A percentile compares a stretch with the other conserved stretches of the same genome.
These are phyloP conservation scores for Torulaspora delbrueckii DNA, from an alignment of 805 yeast genomes.

Conservation along the genomic window DNA sequence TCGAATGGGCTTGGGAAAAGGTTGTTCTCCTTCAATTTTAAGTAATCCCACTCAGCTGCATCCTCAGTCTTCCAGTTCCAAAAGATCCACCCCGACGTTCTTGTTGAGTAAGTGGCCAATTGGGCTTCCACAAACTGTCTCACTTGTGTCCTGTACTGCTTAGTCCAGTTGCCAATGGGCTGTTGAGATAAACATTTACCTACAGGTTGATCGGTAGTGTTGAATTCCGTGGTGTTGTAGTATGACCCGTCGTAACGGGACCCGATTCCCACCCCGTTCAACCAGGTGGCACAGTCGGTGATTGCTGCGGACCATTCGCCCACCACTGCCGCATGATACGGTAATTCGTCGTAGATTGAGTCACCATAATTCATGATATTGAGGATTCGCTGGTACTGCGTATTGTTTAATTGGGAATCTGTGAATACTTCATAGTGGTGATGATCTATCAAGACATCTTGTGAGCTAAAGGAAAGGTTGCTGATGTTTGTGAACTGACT, in stretches of 20 bases:
- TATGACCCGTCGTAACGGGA: conserved; percentile 54
- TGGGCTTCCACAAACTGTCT: conserved; percentile 59
- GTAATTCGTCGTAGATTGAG: conserved; percentile 33
- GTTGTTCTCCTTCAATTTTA: conserved; percentile 43
- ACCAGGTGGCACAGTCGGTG: conserved; percentile 66
- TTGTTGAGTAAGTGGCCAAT: conserved; percentile 45
- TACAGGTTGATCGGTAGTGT: conserved; percentile 15
- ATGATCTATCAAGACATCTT: conserved; percentile 72
- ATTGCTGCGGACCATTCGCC: conserved; percentile 73
- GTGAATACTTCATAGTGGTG: conserved; percentile 88
- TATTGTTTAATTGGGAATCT: conserved; percentile 49
- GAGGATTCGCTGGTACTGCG: conserved; percentile 33
- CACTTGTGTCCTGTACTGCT: conserved; percentile 40
- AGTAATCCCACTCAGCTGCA: conserved; percentile 64
- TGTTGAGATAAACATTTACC: conserved; percentile 44
- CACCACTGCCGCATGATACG: conserved; percentile 46
- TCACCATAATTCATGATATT: conserved; percentile 34
- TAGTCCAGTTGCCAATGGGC: conserved; percentile 39
- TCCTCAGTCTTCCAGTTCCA: conserved; percentile 69
- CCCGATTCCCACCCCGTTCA: conserved; percentile 66
- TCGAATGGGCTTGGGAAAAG: conserved; percentile 61
- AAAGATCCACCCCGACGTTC: conserved; percentile 57
- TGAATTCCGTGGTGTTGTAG: conserved; percentile 22
- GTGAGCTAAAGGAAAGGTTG: conserved; percentile 40
- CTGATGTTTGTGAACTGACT: conserved; percentile 37